phyloP scores from a whole-genome alignment of 148 eudicot species.

The Polygonum aviculare region DNA sequence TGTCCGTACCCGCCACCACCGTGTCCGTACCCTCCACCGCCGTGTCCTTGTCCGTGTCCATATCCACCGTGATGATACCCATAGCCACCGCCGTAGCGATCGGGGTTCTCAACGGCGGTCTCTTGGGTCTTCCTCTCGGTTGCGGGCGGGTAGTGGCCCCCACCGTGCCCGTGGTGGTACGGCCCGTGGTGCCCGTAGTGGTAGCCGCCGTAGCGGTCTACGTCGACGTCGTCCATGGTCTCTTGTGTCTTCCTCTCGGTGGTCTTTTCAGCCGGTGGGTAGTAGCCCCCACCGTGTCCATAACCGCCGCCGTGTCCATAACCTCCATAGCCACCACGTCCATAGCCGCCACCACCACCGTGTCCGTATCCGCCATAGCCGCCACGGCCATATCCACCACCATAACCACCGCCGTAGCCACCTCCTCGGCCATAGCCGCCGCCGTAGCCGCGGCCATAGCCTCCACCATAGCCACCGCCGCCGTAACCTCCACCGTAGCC shows the following conservation, averaged over 20 bases:
- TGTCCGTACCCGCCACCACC: not conserved
- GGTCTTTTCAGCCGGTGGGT: not conserved
- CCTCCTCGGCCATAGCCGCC: not conserved
- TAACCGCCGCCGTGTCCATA: not conserved
- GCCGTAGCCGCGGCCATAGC: not conserved
- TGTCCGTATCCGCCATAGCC: not conserved
- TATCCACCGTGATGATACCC: not conserved
- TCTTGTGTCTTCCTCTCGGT: not conserved
- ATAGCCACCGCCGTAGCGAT: not conserved
- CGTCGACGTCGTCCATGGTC: not conserved
- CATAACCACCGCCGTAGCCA: not conserved
- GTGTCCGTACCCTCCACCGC: not conserved
- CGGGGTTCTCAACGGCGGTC: not conserved
- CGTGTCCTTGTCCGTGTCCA: not conserved
- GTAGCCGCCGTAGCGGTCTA: not conserved
- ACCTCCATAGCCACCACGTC: not conserved
- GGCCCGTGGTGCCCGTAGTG: not conserved
- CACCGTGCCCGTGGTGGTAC: not conserved
- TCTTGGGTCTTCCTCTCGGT: not conserved
- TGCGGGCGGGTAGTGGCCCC: not conserved
- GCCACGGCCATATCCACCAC: not conserved
- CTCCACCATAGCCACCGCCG: not conserved
- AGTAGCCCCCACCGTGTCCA: not conserved
- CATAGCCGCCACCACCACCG: not conserved
- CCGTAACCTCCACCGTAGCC: not conserved